phyloP scores from a whole-genome alignment of 2,329 filamentous ascomycete genomes.

The Aureobasidium sp. region DNA sequence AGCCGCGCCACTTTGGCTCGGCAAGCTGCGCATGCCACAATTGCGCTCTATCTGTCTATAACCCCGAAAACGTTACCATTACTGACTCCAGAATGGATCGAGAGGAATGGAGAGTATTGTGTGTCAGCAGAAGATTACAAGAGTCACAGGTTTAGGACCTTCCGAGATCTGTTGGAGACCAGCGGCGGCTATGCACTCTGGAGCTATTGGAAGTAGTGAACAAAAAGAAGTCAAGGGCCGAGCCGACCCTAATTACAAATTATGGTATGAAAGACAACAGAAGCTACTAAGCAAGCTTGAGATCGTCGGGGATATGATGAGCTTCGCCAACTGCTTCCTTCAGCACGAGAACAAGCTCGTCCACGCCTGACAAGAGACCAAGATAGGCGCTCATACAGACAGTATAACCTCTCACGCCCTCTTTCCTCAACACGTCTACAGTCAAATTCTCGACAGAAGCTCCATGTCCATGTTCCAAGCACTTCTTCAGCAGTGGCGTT shows the following conservation, averaged over 20 bases:
- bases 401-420: constrained; percentile 11
- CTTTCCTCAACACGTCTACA: constrained; percentile 2
- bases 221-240: neutral
- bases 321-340: constrained; percentile 14
- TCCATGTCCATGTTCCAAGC: constrained; percentile 15
- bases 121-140: neutral
- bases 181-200: neutral
- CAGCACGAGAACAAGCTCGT: constrained; percentile 14
- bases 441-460: constrained; percentile 5
- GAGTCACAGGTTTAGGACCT: neutral
- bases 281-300: neutral
- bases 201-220: neutral
- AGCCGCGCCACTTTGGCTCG: neutral
- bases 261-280: neutral
- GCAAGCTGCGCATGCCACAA: neutral
- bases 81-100: neutral
- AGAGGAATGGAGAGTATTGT: neutral
- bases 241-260: neutral
- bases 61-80: neutral
- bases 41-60: neutral
- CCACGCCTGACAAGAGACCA: constrained; percentile 10
- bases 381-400: constrained; percentile 16
- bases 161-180: neutral
- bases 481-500: constrained; percentile 36
- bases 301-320: constrained; percentile 16